Conservation (phyloP, 208 protist species). For the Kentomonas sorsogonicus region DNA sequence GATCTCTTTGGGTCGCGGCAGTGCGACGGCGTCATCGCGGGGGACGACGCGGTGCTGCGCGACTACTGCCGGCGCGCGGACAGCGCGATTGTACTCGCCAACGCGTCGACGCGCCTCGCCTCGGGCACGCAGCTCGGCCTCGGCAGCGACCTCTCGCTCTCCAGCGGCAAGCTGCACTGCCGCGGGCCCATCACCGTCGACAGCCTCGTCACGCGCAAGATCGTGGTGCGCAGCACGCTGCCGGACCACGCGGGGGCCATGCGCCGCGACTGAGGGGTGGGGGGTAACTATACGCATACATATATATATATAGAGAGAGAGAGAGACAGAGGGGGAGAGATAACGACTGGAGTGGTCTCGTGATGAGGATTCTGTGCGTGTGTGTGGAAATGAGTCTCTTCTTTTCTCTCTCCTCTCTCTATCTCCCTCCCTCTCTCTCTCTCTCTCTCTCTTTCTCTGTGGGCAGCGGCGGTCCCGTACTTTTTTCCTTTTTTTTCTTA, state of each 20-base stretch:
- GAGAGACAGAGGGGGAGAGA: too few species aligned
- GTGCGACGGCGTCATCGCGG: constrained; percentile 47
- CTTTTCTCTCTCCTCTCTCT: too few species aligned
- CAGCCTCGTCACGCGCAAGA: constrained; percentile 38
- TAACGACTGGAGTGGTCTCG: too few species aligned
- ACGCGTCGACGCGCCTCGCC: constrained; percentile 47
- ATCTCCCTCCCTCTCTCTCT: neutral
- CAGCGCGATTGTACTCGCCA: constrained; percentile 43
- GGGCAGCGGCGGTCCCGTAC: too few species aligned
- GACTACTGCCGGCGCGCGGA: constrained; percentile 36
- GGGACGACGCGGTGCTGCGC: constrained; percentile 27
- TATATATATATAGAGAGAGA: too few species aligned
- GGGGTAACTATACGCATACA: too few species aligned
- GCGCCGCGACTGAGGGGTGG: constrained; percentile 11
- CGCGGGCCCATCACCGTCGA: constrained; percentile 40
- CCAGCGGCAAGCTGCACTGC: constrained; percentile 49
- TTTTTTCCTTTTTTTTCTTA: too few species aligned
- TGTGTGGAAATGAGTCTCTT: too few species aligned
- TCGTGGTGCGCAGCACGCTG: constrained; percentile 27
- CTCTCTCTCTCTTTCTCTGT: neutral
- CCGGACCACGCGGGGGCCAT: constrained; percentile 21
- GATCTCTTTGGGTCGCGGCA: constrained; percentile 54
- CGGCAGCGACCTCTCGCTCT: constrained; percentile 44
- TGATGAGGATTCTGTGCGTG: too few species aligned
- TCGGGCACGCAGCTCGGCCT: constrained; percentile 47